These are phyloP conservation scores for Cercophora sp. DNA, from an alignment of 495 filamentous ascomycete species.

Conservation along the genomic window DNA sequence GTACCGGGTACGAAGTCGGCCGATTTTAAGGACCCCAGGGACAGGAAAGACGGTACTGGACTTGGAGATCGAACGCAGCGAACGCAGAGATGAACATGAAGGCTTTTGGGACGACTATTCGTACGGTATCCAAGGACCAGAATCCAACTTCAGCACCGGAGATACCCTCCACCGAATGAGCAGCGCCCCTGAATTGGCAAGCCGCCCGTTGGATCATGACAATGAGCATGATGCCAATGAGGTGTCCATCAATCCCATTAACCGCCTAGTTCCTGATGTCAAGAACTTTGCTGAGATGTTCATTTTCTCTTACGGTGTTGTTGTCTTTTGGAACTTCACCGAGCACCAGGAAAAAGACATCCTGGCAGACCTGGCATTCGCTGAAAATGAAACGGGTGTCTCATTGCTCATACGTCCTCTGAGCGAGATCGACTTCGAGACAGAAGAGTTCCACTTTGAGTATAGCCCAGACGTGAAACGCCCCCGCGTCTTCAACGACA, in stretches of 20 bases:
- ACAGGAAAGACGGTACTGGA: conserved; percentile 84
- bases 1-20: conserved; percentile 82
- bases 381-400: conserved; percentile 55
- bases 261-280: conserved; percentile 58
- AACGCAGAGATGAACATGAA: conserved; percentile 83
- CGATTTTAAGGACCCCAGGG: conserved; percentile 84
- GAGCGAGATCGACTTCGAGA: conserved; percentile 87
- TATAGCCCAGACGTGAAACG: conserved; percentile 81
- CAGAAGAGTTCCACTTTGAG: conserved; percentile 98
- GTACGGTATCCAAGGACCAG: conserved; percentile 20
- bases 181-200: conserved; percentile 8
- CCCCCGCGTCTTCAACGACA: conserved; percentile 94
- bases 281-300: conserved; percentile 91
- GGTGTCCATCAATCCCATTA: conserved; percentile 33
- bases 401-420: conserved; percentile 66
- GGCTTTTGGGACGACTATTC: conserved; percentile 58
- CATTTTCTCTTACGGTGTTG: conserved; percentile 95
- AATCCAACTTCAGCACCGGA: conserved; percentile 5
- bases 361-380: conserved; percentile 91
- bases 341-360: conserved; percentile 95
- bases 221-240: not conserved
- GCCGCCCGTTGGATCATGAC: conserved; percentile 10
- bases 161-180: conserved; percentile 13
- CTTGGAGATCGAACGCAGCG: conserved; percentile 93
- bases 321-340: conserved; percentile 98